Evolutionary conservation across 805 yeast genomes (phyloP).

Genomic region (Metschnikowia kofuensis): DNA sequence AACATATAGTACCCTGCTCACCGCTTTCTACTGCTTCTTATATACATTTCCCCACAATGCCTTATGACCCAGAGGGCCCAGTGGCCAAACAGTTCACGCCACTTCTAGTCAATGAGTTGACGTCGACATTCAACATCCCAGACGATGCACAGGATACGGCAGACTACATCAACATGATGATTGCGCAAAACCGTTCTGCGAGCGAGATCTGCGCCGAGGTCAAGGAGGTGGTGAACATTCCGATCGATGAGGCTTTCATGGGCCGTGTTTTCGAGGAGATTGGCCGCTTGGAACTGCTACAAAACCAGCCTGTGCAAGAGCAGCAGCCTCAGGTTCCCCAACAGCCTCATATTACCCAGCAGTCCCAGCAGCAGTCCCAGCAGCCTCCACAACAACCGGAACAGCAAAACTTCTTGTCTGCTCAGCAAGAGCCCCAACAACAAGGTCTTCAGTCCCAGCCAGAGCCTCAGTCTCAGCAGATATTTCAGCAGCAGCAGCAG

Average conservation of each 20-base stretch:
- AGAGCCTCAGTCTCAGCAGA: too few species aligned
- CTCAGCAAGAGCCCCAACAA: too few species aligned
- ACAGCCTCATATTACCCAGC: neutral
- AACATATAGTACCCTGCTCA: too few species aligned
- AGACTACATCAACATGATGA: conserved; percentile 68
- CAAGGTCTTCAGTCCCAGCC: neutral
- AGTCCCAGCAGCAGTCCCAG: neutral
- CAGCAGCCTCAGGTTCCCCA: conserved; percentile 12
- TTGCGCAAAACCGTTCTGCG: conserved; percentile 63
- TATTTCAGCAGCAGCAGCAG: too few species aligned
- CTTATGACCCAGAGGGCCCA: conserved; percentile 40
- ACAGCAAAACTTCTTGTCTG: too few species aligned
- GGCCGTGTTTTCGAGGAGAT: conserved; percentile 58
- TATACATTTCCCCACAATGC: conserved; percentile 14
- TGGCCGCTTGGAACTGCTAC: conserved; percentile 16
- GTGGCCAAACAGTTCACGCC: conserved; percentile 36
- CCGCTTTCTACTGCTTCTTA: too few species aligned
- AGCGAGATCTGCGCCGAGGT: conserved; percentile 61
- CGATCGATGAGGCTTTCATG: conserved; percentile 56
- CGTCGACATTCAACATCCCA: conserved; percentile 30
- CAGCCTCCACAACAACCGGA: too few species aligned
- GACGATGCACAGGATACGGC: conserved; percentile 47
- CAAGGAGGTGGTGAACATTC: conserved; percentile 56
- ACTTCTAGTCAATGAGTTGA: conserved; percentile 34
- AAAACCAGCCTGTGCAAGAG: conserved; percentile 6